Conservation (phyloP, 352 stramenopile genomes). For the Pythium monospermum region DNA sequence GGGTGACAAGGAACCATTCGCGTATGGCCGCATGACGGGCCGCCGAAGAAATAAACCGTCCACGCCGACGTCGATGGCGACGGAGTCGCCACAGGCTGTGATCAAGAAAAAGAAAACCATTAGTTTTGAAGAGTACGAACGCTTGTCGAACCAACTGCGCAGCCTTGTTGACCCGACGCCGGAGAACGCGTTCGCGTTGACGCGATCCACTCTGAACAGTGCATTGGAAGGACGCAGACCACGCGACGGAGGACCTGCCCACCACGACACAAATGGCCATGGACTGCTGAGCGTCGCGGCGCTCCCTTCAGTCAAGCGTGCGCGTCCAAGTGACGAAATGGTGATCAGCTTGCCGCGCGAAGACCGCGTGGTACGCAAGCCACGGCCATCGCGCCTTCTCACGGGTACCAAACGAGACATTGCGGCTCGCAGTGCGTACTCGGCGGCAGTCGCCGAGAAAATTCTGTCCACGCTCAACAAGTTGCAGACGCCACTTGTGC, state of each 20-base stretch:
- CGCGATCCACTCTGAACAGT: constrained; percentile 43
- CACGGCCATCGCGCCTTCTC: constrained; percentile 64
- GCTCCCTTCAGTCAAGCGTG: constrained; percentile 37
- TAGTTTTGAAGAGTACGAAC: constrained; percentile 70
- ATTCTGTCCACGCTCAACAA: constrained; percentile 80
- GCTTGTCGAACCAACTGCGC: constrained; percentile 53
- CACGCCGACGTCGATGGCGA: constrained; percentile 10
- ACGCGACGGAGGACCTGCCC: neutral
- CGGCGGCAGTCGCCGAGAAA: constrained; percentile 67
- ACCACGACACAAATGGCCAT: neutral
- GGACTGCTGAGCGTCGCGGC: constrained; percentile 18
- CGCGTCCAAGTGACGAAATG: constrained; percentile 31
- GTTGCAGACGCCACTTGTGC: constrained; percentile 71
- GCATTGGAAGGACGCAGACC: constrained; percentile 12
- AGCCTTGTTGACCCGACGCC: constrained; percentile 63
- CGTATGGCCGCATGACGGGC: constrained; percentile 12
- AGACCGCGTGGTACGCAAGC: constrained; percentile 49
- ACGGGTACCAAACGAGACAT: constrained; percentile 61
- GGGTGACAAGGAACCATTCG: constrained; percentile 8
- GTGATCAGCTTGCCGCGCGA: constrained; percentile 30
- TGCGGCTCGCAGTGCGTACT: constrained; percentile 60
- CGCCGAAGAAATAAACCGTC: constrained; percentile 24
- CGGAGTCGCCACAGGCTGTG: constrained; percentile 39
- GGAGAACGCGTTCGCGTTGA: constrained; percentile 49
- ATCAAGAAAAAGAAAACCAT: constrained; percentile 81